phyloP scores from a whole-genome alignment of 495 filamentous ascomycete species.

The Trichoderma virens region DNA sequence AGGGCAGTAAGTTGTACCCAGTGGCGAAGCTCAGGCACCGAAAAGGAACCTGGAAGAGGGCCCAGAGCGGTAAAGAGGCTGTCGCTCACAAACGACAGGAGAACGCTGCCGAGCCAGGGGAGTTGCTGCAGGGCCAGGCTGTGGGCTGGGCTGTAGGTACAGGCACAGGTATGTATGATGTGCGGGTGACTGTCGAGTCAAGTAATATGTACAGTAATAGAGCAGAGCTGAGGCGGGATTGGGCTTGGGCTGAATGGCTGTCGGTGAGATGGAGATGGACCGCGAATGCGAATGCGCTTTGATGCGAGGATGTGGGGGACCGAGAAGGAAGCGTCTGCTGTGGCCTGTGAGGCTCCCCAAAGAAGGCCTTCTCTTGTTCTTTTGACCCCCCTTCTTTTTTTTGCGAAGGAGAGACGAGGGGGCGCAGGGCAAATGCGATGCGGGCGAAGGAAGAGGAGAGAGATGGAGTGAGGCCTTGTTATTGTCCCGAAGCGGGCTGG shows the following conservation, averaged over 20 bases:
- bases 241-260: not conserved
- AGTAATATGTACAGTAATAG: not conserved
- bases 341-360: not conserved
- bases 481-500: conserved; percentile 8
- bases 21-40: conserved; percentile 6
- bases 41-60: not conserved
- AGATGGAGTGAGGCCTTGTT: conserved; percentile 3
- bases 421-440: not conserved
- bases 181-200: not conserved
- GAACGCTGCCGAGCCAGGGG: not conserved
- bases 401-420: not conserved
- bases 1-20: not conserved
- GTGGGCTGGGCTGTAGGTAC: not conserved
- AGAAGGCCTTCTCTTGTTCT: not conserved
- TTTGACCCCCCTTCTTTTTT: not conserved
- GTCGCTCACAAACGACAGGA: not conserved
- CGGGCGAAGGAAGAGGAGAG: not conserved
- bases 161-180: not conserved
- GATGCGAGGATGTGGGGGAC: not conserved
- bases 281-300: not conserved
- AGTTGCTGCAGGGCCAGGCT: conserved; percentile 2
- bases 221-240: not conserved
- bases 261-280: not conserved
- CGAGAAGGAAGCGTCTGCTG: not conserved
- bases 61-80: conserved; percentile 3